Evolutionary conservation across 192 early-diverging fungal genomes (phyloP).

Genomic region (Entomortierella lignicola): DNA sequence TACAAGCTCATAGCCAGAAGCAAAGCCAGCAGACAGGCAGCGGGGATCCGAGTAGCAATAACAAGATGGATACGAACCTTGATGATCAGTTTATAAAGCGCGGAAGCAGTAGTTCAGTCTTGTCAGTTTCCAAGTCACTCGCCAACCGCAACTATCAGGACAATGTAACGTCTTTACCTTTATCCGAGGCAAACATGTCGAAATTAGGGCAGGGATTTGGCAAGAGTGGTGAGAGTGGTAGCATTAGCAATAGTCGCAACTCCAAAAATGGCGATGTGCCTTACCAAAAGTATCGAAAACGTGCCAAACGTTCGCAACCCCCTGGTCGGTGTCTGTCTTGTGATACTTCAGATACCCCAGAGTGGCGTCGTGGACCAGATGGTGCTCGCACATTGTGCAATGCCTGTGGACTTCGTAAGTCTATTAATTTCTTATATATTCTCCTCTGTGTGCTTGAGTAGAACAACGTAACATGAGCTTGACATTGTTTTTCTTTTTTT

Average conservation of each 20-base stretch:
- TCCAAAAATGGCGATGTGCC: conserved; percentile 10
- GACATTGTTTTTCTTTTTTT: background rate
- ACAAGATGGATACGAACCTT: background rate
- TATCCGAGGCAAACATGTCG: background rate
- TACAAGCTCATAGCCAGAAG: background rate
- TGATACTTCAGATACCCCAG: conserved; percentile 88
- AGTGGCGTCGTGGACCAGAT: conserved; percentile 94
- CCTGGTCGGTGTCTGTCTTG: conserved; percentile 82
- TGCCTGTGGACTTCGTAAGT: conserved; percentile 90
- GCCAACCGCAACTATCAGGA: background rate
- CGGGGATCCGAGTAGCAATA: background rate
- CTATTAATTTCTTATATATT: conserved; percentile 1
- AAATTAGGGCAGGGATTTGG: background rate
- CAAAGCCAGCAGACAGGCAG: background rate
- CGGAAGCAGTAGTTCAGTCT: background rate
- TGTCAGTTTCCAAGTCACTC: background rate
- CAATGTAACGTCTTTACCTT: background rate
- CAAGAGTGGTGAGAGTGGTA: background rate
- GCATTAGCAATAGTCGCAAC: background rate
- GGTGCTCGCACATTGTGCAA: conserved; percentile 95
- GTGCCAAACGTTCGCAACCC: conserved; percentile 66
- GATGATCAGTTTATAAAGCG: background rate
- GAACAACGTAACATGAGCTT: background rate
- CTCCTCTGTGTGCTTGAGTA: background rate
- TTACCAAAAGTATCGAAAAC: conserved; percentile 45